These are phyloP conservation scores for Apophysomyces variabilis DNA, from an alignment of 371 early-diverging fungal genomes.

Conservation along the genomic window DNA sequence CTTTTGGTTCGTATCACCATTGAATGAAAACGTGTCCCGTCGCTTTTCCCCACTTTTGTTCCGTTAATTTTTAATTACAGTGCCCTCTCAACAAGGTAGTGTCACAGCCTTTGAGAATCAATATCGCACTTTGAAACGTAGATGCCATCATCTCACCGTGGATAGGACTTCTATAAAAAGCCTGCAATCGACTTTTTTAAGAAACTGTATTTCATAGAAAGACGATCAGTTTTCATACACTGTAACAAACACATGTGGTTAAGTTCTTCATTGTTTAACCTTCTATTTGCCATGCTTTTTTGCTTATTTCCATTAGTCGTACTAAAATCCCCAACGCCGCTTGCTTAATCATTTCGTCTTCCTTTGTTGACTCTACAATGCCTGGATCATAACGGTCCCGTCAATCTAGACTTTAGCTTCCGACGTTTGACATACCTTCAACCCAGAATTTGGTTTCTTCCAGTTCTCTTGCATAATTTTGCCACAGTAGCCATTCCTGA, in stretches of 20 bases:
- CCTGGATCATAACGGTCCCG: neutral
- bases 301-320: conserved; percentile 19
- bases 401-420: conserved; percentile 6
- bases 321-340: conserved; percentile 17
- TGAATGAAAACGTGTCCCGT: too few relatives aligned
- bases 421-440: conserved; percentile 31
- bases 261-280: neutral
- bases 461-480: conserved; percentile 37
- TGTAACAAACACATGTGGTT: neutral
- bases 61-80: neutral
- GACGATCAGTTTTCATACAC: neutral
- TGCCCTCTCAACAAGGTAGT: too few relatives aligned
- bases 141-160: too few relatives aligned
- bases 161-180: too few relatives aligned
- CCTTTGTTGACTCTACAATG: conserved; percentile 19
- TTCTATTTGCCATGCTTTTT: conserved; percentile 11
- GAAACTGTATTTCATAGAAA: neutral
- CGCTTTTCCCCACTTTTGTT: neutral
- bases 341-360: conserved; percentile 18
- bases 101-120: too few relatives aligned
- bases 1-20: neutral
- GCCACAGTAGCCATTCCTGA: conserved; percentile 34
- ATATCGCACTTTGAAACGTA: too few relatives aligned
- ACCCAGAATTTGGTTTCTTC: conserved; percentile 43
- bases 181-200: too few relatives aligned